Evolutionary conservation across 768 basidiomycete genomes (phyloP), one percentile per base, ranked within the genome.

Genomic region (Lactarius indigo): DNA sequence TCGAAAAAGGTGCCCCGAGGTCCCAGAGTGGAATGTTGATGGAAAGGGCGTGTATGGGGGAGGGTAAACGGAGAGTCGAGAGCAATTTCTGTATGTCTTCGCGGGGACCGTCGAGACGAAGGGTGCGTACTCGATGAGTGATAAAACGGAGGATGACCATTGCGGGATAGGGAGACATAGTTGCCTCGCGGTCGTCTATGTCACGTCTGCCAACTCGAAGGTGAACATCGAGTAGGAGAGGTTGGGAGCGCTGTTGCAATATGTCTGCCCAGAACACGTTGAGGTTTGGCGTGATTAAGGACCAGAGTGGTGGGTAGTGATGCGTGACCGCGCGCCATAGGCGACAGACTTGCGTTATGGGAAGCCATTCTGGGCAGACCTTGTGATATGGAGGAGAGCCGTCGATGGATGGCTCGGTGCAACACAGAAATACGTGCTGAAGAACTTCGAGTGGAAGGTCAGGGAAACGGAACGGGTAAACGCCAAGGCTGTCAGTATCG

Each of bases 301-400:
- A 26, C 66, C 66, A 68, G 42, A 60, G 57, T 12, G n/a, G 44
- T 15, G 66, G 61, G 31, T 52, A 31, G 7, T 37, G 28, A 59
- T 64, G 57, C 2, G 63, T 20, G 17, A 60, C 33, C 9, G 39
- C 33, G 15, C 66, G 57, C 66, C 66, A 68, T 23, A 31, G n/a
- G 13, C 41, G 61, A 47, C 63, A 68, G 26, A 65, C 63, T 28
- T 65, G 66, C 10, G 66, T 68, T 58, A 68, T 64, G 17, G 63
- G 57, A 47, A 68, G 62, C 66, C 66, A 68, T 7, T 60, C 63
- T 17, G 61, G 61, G 35, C 44, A 58, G 35, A 52, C 33, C 39
- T 57, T 58, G 28, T 41, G 47, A 66, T 58, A 33, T 10, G 55
- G 5, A 10, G 42, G 18, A 10, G 20, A 30, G 55, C 17, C 30